These are phyloP conservation scores for Cocos nucifera DNA, from an alignment of 176 grass and related monocot species.

Conservation along the genomic window DNA sequence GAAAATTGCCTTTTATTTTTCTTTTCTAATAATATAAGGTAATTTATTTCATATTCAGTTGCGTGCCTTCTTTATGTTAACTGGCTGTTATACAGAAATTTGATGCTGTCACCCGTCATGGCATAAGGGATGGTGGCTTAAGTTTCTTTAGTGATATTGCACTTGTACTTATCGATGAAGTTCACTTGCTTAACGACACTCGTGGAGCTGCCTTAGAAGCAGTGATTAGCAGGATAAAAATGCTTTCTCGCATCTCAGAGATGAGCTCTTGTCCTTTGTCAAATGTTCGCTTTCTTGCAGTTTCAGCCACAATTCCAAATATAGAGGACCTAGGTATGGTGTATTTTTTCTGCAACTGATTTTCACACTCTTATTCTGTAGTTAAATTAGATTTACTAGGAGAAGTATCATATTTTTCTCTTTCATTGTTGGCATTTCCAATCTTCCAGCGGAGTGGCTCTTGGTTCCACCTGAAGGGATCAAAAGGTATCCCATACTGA, in stretches of 20 bases:
- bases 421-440: constrained; percentile 6
- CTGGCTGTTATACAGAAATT: constrained; percentile 56
- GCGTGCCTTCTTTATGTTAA: constrained; percentile 4
- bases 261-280: constrained; percentile 59
- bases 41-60: too few species aligned
- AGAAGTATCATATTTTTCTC: too few species aligned
- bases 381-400: too few species aligned
- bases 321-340: constrained; percentile 65
- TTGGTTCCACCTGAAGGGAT: constrained; percentile 60
- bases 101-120: constrained; percentile 76
- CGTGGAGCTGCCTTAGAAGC: constrained; percentile 94
- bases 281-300: constrained; percentile 72
- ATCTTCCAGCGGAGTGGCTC: constrained; percentile 78
- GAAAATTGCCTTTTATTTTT: neutral
- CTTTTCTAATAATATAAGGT: too few species aligned
- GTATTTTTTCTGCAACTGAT: too few species aligned
- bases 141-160: constrained; percentile 94
- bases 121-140: constrained; percentile 60
- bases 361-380: constrained; percentile 1
- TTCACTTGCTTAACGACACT: constrained; percentile 86
- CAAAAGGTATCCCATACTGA: constrained; percentile 55
- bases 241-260: constrained; percentile 57
- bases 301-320: constrained; percentile 95
- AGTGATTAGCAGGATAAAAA: constrained; percentile 87
- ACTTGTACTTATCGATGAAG: constrained; percentile 83